phyloP scores from a whole-genome alignment of 805 yeast species.

The Sugiyamaella valdiviana region DNA sequence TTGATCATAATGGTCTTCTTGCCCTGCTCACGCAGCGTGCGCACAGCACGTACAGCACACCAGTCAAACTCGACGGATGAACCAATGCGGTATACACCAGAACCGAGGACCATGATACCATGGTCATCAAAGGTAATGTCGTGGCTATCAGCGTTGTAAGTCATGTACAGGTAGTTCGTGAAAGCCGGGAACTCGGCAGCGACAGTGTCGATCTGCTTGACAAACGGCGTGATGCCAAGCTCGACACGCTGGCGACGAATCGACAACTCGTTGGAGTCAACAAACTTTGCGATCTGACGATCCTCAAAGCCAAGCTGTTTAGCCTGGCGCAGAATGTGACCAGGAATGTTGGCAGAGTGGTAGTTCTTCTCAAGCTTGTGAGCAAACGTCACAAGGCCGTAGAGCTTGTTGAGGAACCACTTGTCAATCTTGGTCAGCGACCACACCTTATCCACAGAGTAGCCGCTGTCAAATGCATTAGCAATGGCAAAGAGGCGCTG shows the following conservation, averaged over 20 bases:
- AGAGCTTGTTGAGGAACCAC: slow-evolving; percentile 90
- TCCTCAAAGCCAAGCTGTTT: slow-evolving; percentile 97
- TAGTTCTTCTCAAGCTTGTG: slow-evolving; percentile 33
- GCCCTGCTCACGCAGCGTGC: slow-evolving; percentile 83
- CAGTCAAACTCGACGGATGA: slow-evolving; percentile 98
- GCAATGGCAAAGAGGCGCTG: slow-evolving; percentile 95
- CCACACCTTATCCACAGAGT: slow-evolving; percentile 90
- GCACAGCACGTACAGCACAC: slow-evolving; percentile 97
- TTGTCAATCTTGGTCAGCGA: slow-evolving; percentile 84
- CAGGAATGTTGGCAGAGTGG: slow-evolving; percentile 47
- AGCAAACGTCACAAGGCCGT: slow-evolving; percentile 68
- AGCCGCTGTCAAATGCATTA: slow-evolving; percentile 83
- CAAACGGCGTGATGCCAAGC: slow-evolving; percentile 82
- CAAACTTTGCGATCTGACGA: slow-evolving; percentile 86
- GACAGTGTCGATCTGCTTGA: slow-evolving; percentile 95
- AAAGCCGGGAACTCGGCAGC: slow-evolving; percentile 98
- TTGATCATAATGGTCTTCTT: slow-evolving; percentile 93
- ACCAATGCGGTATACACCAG: slow-evolving; percentile 98
- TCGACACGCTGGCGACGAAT: slow-evolving; percentile 84
- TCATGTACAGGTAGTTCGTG: slow-evolving; percentile 90
- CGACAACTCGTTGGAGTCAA: slow-evolving; percentile 86
- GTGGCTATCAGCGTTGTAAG: slow-evolving; percentile 84
- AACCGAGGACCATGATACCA: slow-evolving; percentile 93
- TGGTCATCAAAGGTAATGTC: slow-evolving; percentile 87
- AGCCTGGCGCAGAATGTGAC: slow-evolving; percentile 65